Base-by-base conservation (phyloP, 169 alveolate genomes). In the Plasmodium ovale region DNA sequence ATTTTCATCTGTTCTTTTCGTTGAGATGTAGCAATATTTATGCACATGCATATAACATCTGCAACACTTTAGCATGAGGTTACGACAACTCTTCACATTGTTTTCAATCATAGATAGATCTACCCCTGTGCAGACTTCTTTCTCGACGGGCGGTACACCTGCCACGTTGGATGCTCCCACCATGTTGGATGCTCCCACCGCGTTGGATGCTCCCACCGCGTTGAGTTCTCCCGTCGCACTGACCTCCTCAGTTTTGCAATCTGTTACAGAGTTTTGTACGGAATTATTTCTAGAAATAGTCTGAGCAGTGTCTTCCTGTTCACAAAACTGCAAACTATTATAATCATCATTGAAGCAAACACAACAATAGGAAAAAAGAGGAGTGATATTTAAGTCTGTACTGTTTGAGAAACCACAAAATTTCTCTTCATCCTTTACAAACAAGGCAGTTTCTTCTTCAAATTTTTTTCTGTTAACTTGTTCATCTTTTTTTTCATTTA, bases 1-100 rank as follows among this genome's bases (percentile, higher is more conserved):
- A 39, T 44, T 59, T 31, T 82, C 90, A 23, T 82, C 90, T 31
- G 70, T 56, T 5, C 53, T 82, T 29, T 82, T 82, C 4, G 84
- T 82, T 9, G 90, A 67, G 7, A 82, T 82, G 42, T 82, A 82
- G 27, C 90, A 82, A 47, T 37, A 82, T 29, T 82, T 82, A 47
- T 82, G 90, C 35, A 54, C 90, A 58, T 68, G 84, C 62, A 82
- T 82, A 71, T 82, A 82, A 59, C 90, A 82, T 59, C 90, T 51
- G 21, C 64, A 44, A n/a, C 90, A 82, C 19, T 42, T 68, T 44
- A 82, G 9, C 90, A 82, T 82, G 16, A 59, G 7, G 14, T 82
- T 82, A 7, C 70, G 69, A 27, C 25, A 39, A 44, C 42, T 82
- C 25, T 82, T 82, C 37, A 82, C 35, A 37, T 82, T 68, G 4